phyloP scores from a whole-genome alignment of 345 rosid genomes.

The Microcos paniculata region DNA sequence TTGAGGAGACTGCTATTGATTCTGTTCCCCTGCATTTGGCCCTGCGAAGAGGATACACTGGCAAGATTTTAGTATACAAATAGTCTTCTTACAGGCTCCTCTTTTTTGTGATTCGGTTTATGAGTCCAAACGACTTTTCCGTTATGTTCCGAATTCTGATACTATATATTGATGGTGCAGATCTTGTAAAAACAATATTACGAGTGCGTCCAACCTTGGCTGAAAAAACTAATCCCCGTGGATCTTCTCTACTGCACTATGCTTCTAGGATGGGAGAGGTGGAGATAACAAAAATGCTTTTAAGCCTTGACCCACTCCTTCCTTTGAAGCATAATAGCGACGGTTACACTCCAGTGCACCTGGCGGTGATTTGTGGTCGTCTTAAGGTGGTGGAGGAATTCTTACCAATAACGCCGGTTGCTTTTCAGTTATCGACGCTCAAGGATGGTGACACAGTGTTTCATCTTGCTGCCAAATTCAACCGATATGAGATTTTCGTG shows the following conservation, averaged over 20 bases:
- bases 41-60: too few species aligned
- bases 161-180: too few species aligned
- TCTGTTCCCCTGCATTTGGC: too few species aligned
- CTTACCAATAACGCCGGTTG: background rate
- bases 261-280: background rate
- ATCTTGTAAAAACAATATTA: too few species aligned
- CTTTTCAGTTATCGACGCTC: constrained; percentile 9
- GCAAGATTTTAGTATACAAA: too few species aligned
- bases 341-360: constrained; percentile 9
- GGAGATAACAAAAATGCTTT: constrained; percentile 7
- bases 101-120: too few species aligned
- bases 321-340: constrained; percentile 1
- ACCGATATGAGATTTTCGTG: background rate
- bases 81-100: too few species aligned
- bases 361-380: constrained; percentile 13
- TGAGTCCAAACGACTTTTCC: too few species aligned
- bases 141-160: too few species aligned
- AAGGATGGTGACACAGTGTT: constrained; percentile 2
- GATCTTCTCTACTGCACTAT: constrained; percentile 13
- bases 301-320: background rate
- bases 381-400: background rate
- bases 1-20: too few species aligned
- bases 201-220: too few species aligned
- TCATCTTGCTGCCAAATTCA: constrained; percentile 13
- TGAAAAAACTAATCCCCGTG: constrained; percentile 14